These are phyloP conservation scores for Xerocomellus chrysenteron DNA, from an alignment of 768 basidiomycete genomes.

Conservation along the genomic window DNA sequence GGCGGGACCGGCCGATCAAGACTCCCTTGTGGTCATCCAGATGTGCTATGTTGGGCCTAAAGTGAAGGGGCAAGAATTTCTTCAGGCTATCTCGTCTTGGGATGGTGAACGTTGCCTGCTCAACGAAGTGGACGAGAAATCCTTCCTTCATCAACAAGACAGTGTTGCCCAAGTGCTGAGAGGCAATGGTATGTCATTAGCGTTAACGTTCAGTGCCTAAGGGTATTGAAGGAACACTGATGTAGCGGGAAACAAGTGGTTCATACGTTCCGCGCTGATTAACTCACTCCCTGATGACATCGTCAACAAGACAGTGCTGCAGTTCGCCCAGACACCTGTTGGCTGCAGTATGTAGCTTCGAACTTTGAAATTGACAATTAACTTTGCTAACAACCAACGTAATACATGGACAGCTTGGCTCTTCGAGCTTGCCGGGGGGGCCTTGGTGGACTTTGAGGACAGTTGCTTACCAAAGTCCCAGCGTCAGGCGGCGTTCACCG, in stretches of 20 bases:
- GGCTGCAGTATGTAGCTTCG: conserved; percentile 75
- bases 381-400: background rate
- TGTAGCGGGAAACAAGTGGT: conserved; percentile 83
- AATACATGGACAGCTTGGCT: conserved; percentile 67
- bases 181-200: conserved; percentile 60
- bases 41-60: conserved; percentile 84
- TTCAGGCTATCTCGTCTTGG: conserved; percentile 86
- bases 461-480: conserved; percentile 75
- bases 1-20: conserved; percentile 80
- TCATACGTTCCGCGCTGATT: conserved; percentile 83
- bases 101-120: conserved; percentile 82
- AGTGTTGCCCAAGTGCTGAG: conserved; percentile 88
- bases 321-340: conserved; percentile 81
- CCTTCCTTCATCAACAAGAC: conserved; percentile 86
- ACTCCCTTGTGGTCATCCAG: conserved; percentile 87
- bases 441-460: conserved; percentile 68
- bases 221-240: background rate
- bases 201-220: background rate
- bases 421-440: conserved; percentile 87
- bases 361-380: background rate
- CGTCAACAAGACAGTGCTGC: conserved; percentile 76
- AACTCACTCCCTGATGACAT: conserved; percentile 84
- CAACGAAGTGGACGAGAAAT: conserved; percentile 90
- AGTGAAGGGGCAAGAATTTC: conserved; percentile 71
- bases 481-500: conserved; percentile 78